phyloP scores from a whole-genome alignment of 495 filamentous ascomycete genomes.

The Astrothelium macrocarpum region DNA sequence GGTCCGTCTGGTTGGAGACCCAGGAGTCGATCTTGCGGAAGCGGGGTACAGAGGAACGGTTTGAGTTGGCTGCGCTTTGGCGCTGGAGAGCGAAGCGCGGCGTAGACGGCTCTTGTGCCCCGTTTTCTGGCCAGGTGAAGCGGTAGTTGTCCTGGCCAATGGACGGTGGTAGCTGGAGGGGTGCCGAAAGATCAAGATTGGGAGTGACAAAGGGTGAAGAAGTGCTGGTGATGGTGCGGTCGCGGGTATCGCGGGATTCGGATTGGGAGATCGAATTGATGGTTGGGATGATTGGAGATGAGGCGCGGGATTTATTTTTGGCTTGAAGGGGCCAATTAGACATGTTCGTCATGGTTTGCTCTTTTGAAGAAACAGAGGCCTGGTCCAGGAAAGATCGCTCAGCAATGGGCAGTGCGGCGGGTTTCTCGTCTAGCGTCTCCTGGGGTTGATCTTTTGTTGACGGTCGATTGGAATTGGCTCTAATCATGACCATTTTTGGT shows the following conservation, averaged over 20 bases:
- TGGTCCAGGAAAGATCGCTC: neutral
- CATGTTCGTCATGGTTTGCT: neutral
- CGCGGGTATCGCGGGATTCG: neutral
- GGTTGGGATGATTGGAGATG: neutral
- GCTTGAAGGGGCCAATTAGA: neutral
- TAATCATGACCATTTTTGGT: constrained; percentile 1
- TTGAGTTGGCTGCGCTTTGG: neutral
- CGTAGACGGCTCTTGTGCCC: neutral
- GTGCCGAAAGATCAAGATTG: neutral
- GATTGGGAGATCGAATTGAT: neutral
- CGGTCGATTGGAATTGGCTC: neutral
- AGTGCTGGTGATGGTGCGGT: neutral
- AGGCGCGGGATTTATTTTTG: neutral
- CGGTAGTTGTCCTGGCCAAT: neutral
- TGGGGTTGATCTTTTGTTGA: neutral
- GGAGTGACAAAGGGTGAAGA: neutral
- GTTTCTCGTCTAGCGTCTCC: neutral
- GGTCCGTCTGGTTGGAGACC: neutral
- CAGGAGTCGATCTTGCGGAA: constrained; percentile 3
- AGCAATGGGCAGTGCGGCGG: neutral
- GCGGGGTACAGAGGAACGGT: neutral
- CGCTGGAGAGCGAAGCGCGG: constrained; percentile 2
- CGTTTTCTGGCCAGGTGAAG: neutral
- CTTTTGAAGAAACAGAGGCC: neutral
- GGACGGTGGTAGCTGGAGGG: neutral